Conservation (phyloP, 495 filamentous ascomycete genomes). For the Cetradonia linearis region DNA sequence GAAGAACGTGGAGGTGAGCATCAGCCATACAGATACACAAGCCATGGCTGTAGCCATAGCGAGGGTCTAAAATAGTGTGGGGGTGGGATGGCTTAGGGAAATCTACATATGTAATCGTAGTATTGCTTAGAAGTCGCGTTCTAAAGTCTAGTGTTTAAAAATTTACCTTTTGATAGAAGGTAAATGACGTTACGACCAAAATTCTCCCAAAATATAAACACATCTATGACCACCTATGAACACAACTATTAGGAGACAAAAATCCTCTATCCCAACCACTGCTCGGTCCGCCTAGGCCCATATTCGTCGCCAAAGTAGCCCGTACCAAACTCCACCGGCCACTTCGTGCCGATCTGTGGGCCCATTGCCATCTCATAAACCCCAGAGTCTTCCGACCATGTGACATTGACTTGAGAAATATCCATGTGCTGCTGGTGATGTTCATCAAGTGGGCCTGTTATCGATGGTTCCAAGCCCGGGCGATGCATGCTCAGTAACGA, state of each 20-base stretch:
- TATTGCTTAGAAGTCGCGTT: too few relatives aligned
- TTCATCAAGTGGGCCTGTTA: not conserved
- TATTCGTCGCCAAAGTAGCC: not conserved
- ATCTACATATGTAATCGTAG: too few relatives aligned
- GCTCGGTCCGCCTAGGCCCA: not conserved
- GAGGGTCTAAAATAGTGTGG: not conserved
- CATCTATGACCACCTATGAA: not conserved
- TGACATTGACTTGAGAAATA: not conserved
- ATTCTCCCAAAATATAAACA: too few relatives aligned
- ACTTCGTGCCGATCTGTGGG: not conserved
- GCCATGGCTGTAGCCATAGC: conserved; percentile 79
- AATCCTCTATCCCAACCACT: not conserved
- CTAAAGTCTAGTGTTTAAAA: too few relatives aligned
- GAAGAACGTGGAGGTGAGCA: conserved; percentile 76
- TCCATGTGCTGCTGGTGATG: not conserved
- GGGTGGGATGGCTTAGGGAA: not conserved
- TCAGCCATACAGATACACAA: conserved; percentile 82
- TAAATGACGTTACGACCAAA: too few relatives aligned
- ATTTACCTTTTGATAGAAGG: too few relatives aligned
- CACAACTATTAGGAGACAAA: not conserved
- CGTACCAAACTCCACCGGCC: conserved; percentile 5
- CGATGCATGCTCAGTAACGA: not conserved
- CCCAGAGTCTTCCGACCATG: not conserved
- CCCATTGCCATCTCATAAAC: not conserved
- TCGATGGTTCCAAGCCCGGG: not conserved